Conservation (phyloP, 2,329 filamentous ascomycete genomes). For the Venturia carpophila region DNA sequence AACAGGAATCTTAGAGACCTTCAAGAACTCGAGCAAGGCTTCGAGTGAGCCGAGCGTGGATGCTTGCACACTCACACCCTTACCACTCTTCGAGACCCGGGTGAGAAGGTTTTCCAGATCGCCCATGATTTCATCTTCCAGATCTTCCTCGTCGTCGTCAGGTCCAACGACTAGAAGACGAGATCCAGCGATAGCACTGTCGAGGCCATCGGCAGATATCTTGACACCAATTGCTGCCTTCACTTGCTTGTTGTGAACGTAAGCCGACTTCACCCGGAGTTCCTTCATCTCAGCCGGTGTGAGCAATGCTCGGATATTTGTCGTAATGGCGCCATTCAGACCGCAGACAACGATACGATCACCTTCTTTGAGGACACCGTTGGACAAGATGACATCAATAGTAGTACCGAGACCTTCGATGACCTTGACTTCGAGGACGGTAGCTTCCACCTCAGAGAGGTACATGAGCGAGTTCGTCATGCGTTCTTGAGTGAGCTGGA, state of each 20-base stretch:
- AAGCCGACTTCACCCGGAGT: slow-evolving; percentile 86
- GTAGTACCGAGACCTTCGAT: slow-evolving; percentile 98
- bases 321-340: slow-evolving; percentile 91
- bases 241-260: slow-evolving; percentile 98
- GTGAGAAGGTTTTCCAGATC: slow-evolving; percentile 87
- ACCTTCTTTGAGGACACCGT: slow-evolving; percentile 89
- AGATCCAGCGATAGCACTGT: slow-evolving; percentile 93
- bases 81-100: slow-evolving; percentile 83
- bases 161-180: slow-evolving; percentile 88
- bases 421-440: slow-evolving; percentile 96
- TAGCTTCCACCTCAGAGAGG: slow-evolving; percentile 93
- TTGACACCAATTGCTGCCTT: slow-evolving; percentile 98
- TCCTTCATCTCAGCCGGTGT: slow-evolving; percentile 92
- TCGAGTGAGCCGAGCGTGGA: slow-evolving; percentile 96
- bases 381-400: slow-evolving; percentile 93
- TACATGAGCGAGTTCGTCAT: slow-evolving; percentile 99
- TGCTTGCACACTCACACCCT: slow-evolving; percentile 93
- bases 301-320: slow-evolving; percentile 87
- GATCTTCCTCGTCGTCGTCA: slow-evolving; percentile 92
- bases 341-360: slow-evolving; percentile 93
- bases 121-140: slow-evolving; percentile 92
- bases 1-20: slow-evolving; percentile 92
- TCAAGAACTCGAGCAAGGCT: slow-evolving; percentile 91
- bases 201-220: slow-evolving; percentile 91
- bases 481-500: slow-evolving; percentile 87